Base-by-base conservation (phyloP, 129 eudicot species). In the Chrysanthemum seticuspe region DNA sequence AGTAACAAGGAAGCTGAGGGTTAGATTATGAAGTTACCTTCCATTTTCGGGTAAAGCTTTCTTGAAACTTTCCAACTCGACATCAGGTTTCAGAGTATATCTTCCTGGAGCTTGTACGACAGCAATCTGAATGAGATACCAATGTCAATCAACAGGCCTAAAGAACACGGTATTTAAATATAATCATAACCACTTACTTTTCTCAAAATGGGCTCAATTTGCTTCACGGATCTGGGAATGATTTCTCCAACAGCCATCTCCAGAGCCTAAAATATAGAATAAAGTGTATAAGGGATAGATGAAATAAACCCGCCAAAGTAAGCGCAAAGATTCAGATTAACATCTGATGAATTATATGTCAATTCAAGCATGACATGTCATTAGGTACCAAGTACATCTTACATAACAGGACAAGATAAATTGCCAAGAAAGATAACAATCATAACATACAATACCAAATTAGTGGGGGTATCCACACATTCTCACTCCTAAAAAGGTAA, bases 241-340 rank as follows among this genome's bases (percentile, higher is more conserved):
- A 74, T 65, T 62, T 83, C 89, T 52, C 90, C 96, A 70, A 88
- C 77, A 79, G 94, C 93, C 81, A 82, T 95, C 89, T 95, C 97
- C 83, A 95, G 66, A 52, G 84, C 93, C 96, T 94, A 75, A 45
- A 74, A 72, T 67, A 68, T 34, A 71, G 19, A 45, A 62, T 44
- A 58, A 74, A 68, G 54, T 55, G 55, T 36, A 29, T 48, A 58
- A 83, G 44, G 15, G 27, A 62, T 73, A 55, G 44, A 78, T 16
- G 10, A 13, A 76, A 54, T 40, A 68, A 61, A 44, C 68, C 58
- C 13, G 12, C 14, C 21, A 55, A 80, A 56, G 52, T 56, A 74
- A 50, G 68, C 51, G 50, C 62, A 63, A 13, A 55, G 34, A 16
- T 48, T 56, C 78, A 34, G 19, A 36, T 15, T 71, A 29, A 45